Evolutionary conservation across 2,329 filamentous ascomycete species (phyloP).

Genomic region (Fusarium brevicatenulatum): DNA sequence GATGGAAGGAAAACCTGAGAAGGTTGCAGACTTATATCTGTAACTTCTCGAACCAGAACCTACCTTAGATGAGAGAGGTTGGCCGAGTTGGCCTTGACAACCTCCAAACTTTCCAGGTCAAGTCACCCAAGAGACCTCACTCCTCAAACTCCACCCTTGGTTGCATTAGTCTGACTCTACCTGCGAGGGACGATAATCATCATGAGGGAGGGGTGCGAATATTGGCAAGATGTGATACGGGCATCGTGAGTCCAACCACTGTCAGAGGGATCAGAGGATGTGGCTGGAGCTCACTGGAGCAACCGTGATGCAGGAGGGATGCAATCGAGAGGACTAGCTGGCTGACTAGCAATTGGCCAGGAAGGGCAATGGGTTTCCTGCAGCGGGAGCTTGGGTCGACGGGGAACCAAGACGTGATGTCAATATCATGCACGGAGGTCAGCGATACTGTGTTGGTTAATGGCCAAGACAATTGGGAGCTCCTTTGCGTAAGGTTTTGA

Average conservation of each 20-base stretch:
- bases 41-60: slow-evolving; percentile 2
- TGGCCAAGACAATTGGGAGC: slow-evolving; percentile 22
- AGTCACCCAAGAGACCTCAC: slow-evolving; percentile 28
- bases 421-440: slow-evolving; percentile 42
- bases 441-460: slow-evolving; percentile 24
- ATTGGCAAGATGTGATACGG: slow-evolving; percentile 41
- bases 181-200: slow-evolving; percentile 37
- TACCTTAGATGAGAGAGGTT: slow-evolving; percentile 15
- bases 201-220: slow-evolving; percentile 35
- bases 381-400: background rate
- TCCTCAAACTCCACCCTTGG: slow-evolving; percentile 34
- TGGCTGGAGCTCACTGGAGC: slow-evolving; percentile 46
- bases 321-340: slow-evolving; percentile 20
- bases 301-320: slow-evolving; percentile 33
- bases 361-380: slow-evolving; percentile 12
- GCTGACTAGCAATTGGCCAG: slow-evolving; percentile 16
- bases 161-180: slow-evolving; percentile 36
- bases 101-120: slow-evolving; percentile 23
- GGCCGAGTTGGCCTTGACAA: slow-evolving; percentile 35
- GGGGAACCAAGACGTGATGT: slow-evolving; percentile 30
- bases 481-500: slow-evolving; percentile 34
- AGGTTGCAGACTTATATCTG: slow-evolving; percentile 41
- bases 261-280: slow-evolving; percentile 34
- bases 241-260: slow-evolving; percentile 37
- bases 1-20: slow-evolving; percentile 19